These are phyloP conservation scores for Cutaneotrichosporon arboriforme DNA, from an alignment of 1,284 basidiomycete genomes.

Conservation along the genomic window DNA sequence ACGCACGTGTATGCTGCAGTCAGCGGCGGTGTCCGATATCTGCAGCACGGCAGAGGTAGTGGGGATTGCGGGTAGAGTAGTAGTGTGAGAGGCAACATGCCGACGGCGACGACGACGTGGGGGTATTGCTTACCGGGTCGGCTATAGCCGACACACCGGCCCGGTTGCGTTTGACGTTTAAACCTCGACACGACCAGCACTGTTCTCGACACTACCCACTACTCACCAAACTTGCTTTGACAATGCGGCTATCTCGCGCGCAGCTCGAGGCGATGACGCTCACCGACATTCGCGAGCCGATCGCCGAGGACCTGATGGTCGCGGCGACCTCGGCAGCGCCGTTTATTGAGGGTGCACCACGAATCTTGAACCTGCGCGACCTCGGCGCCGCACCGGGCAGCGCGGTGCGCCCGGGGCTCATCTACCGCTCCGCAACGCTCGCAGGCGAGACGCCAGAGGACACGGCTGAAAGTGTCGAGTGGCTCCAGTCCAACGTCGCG, in stretches of 20 bases:
- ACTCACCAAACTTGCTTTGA: background rate
- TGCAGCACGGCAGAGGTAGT: no score
- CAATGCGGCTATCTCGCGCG: background rate
- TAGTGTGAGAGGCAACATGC: no score
- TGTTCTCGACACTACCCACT: background rate
- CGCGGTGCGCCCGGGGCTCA: slow-evolving; percentile 1
- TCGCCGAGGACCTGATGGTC: background rate
- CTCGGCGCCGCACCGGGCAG: slow-evolving; percentile 8
- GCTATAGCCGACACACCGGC: background rate
- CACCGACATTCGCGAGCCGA: background rate
- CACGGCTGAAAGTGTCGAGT: slow-evolving; percentile 1
- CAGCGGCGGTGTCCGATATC: no score
- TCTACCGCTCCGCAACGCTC: slow-evolving; percentile 9
- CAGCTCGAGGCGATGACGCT: slow-evolving; percentile 3
- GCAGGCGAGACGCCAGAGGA: background rate
- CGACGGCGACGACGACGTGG: no score
- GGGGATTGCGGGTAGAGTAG: no score
- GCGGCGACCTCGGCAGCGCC: slow-evolving; percentile 6
- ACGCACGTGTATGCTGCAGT: no score
- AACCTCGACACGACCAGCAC: background rate
- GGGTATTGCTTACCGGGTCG: background rate
- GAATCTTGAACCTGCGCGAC: slow-evolving; percentile 14
- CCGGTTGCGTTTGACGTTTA: no score
- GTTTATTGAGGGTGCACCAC: slow-evolving; percentile 2
- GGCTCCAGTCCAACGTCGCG: slow-evolving; percentile 7